Evolutionary conservation across 2,329 filamentous ascomycete genomes (phyloP).

Genomic region (Escovopsis sp.): DNA sequence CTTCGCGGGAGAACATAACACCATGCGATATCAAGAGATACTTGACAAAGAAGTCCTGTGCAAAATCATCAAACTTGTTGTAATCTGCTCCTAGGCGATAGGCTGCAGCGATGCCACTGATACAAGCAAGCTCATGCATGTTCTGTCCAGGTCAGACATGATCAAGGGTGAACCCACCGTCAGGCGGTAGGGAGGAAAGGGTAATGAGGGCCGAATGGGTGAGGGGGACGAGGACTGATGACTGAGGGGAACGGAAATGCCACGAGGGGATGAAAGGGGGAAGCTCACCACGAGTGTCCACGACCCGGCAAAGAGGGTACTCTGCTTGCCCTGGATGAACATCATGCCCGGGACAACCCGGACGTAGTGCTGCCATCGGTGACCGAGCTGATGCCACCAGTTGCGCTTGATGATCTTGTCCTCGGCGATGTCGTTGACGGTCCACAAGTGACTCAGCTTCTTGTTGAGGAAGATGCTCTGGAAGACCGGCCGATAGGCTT

Average conservation of each 20-base stretch:
- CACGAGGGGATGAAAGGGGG: too few relatives aligned
- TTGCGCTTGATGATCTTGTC: constrained; percentile 46
- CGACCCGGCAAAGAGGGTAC: constrained; percentile 47
- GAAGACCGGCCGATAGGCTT: constrained; percentile 45
- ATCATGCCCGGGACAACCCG: constrained; percentile 57
- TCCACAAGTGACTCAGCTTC: constrained; percentile 40
- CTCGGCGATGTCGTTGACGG: constrained; percentile 41
- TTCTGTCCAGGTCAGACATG: constrained; percentile 26
- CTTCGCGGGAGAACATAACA: constrained; percentile 21
- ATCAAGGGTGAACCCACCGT: too few relatives aligned
- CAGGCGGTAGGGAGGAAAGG: too few relatives aligned
- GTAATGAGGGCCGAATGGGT: too few relatives aligned
- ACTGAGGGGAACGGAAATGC: too few relatives aligned
- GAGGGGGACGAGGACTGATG: too few relatives aligned
- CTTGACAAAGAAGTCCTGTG: constrained; percentile 31
- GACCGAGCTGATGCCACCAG: constrained; percentile 56
- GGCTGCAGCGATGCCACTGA: constrained; percentile 56
- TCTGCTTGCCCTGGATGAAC: constrained; percentile 51
- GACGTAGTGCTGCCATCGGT: constrained; percentile 48
- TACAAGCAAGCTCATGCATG: constrained; percentile 55
- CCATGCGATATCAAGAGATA: constrained; percentile 32
- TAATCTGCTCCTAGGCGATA: constrained; percentile 54
- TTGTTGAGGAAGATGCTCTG: constrained; percentile 56
- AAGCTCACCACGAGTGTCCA: constrained; percentile 52
- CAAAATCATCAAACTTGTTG: constrained; percentile 40